These are phyloP conservation scores for Cucurbita pepo DNA, from an alignment of 306 rosid genomes.

Conservation along the genomic window DNA sequence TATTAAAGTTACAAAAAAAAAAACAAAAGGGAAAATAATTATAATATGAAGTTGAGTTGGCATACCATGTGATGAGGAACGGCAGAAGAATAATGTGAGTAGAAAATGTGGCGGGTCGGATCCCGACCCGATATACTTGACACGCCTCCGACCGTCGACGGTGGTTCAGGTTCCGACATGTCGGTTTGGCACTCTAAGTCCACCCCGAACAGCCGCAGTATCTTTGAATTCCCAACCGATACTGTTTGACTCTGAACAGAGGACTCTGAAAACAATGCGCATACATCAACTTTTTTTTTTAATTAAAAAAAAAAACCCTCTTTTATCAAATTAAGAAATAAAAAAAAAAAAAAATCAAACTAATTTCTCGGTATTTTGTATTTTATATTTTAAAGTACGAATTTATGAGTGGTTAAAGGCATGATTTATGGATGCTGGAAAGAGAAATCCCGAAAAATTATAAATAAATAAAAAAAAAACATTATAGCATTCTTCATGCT, in stretches of 20 bases:
- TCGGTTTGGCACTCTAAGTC: slow-evolving; percentile 71
- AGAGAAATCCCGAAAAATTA: neutral
- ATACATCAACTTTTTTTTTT: neutral
- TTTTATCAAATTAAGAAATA: neutral
- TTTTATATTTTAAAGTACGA: neutral
- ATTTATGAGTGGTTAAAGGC: neutral
- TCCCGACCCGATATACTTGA: slow-evolving; percentile 31
- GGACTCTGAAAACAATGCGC: slow-evolving; percentile 38
- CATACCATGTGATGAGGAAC: slow-evolving; percentile 48
- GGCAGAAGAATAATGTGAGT: slow-evolving; percentile 15
- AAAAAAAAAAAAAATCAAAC: neutral
- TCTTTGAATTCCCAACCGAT: slow-evolving; percentile 41
- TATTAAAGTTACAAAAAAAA: no score
- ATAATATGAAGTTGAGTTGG: slow-evolving; percentile 8
- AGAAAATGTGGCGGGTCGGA: slow-evolving; percentile 17
- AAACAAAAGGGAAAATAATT: neutral
- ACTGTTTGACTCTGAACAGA: slow-evolving; percentile 27
- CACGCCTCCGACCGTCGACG: slow-evolving; percentile 24
- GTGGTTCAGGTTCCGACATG: slow-evolving; percentile 27
- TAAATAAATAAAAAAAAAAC: neutral
- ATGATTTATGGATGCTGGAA: neutral
- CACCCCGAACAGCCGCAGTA: slow-evolving; percentile 83
- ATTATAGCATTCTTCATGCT: neutral
- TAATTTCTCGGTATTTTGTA: neutral
- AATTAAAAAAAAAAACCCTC: no score